phyloP scores from a whole-genome alignment of 164 flowering plant species.

The Buxus sempervirens region DNA sequence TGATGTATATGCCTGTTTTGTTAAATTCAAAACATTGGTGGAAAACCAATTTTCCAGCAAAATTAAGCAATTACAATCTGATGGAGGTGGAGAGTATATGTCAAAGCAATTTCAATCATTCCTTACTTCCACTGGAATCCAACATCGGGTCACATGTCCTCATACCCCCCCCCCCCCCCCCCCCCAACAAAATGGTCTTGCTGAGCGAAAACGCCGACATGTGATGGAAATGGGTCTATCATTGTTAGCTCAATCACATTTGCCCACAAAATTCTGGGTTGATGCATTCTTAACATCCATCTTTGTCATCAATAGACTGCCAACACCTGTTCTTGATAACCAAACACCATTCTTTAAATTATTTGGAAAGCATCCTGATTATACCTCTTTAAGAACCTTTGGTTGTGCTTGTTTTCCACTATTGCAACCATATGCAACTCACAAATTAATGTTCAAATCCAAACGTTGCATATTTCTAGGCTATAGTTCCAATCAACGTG shows the following conservation, averaged over 20 bases:
- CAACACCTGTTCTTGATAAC: background rate
- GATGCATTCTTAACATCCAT: no score
- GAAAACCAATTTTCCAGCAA: background rate
- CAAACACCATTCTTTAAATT: background rate
- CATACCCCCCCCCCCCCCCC: background rate
- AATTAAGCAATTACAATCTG: background rate
- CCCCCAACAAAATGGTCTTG: no score
- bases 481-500: background rate
- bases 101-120: background rate
- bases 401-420: conserved; percentile 3
- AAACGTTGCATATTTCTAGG: conserved; percentile 5
- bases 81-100: background rate
- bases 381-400: background rate
- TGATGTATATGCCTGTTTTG: background rate
- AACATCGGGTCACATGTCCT: background rate
- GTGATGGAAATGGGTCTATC: no score
- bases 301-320: background rate
- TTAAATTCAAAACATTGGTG: background rate
- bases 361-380: background rate
- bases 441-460: background rate
- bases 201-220: no score
- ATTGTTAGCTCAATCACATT: background rate
- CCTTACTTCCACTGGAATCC: background rate
- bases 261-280: no score
- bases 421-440: background rate